phyloP scores from a whole-genome alignment of 1,139 yeast genomes.

The Taiozyma sp. region DNA sequence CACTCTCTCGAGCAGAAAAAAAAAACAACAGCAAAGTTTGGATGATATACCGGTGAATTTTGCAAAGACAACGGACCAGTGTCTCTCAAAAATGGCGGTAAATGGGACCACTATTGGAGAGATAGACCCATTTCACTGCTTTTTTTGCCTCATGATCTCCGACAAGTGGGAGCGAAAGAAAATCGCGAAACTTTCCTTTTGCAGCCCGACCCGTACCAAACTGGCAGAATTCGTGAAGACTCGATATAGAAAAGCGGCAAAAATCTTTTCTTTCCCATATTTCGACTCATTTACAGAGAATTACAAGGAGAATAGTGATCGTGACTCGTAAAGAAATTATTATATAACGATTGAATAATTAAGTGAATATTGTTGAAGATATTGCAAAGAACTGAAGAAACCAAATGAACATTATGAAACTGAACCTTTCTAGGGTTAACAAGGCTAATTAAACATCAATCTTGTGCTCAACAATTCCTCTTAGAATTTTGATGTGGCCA shows the following conservation, averaged over 20 bases:
- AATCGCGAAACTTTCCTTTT: neutral
- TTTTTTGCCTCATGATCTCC: neutral
- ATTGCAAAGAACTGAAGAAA: neutral
- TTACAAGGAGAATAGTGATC: neutral
- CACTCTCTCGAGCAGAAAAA: neutral
- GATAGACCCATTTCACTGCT: neutral
- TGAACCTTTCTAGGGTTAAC: neutral
- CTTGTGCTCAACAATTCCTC: constrained; percentile 45
- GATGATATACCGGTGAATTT: neutral
- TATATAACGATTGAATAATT: neutral
- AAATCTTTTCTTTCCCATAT: no score
- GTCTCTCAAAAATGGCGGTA: neutral
- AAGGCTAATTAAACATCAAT: constrained; percentile 5
- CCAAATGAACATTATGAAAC: neutral
- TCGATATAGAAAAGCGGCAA: no score
- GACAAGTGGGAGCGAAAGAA: neutral
- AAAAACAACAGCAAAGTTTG: no score
- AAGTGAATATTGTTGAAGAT: neutral
- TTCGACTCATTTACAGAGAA: neutral
- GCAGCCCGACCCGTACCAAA: neutral
- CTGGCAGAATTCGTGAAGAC: no score
- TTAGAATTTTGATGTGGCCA: constrained; percentile 53
- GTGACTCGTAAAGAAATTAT: neutral
- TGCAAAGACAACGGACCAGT: neutral
- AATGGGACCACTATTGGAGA: neutral